These are phyloP conservation scores for Chloropicon primus DNA, from an alignment of 139 green algal species.

Conservation along the genomic window DNA sequence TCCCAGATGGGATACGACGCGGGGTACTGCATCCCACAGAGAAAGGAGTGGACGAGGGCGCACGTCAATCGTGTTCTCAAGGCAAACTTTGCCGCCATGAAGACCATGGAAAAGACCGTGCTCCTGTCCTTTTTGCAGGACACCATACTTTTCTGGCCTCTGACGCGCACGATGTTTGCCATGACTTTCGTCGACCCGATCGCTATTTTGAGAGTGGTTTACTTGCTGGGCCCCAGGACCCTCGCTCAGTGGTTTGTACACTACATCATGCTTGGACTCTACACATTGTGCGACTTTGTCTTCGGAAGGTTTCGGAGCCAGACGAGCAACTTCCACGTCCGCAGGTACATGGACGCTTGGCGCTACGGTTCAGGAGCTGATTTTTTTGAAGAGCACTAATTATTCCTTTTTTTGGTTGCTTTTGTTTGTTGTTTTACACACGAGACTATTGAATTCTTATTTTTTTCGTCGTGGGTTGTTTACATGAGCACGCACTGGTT, in stretches of 20 bases:
- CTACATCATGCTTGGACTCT: background rate
- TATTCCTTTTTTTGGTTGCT: too few relatives aligned
- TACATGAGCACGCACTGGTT: background rate
- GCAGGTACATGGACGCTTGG: background rate
- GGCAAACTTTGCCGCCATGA: background rate
- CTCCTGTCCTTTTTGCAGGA: background rate
- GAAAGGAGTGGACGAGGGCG: background rate
- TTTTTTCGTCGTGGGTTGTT: too few relatives aligned
- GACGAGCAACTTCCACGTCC: background rate
- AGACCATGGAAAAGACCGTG: background rate
- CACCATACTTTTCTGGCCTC: background rate
- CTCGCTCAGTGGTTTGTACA: background rate
- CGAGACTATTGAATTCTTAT: too few relatives aligned
- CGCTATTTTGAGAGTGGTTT: background rate
- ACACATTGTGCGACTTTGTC: background rate
- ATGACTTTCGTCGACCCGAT: background rate
- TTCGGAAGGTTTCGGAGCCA: background rate
- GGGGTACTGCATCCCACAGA: too few relatives aligned
- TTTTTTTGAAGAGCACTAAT: too few relatives aligned
- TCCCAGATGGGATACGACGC: background rate
- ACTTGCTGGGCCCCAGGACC: background rate
- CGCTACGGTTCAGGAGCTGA: background rate
- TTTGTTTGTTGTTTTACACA: too few relatives aligned
- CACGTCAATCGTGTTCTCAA: background rate
- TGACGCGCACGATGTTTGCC: background rate